Evolutionary conservation across 2,329 filamentous ascomycete genomes (phyloP).

Genomic region (Lecanoromycetidae sp.): DNA sequence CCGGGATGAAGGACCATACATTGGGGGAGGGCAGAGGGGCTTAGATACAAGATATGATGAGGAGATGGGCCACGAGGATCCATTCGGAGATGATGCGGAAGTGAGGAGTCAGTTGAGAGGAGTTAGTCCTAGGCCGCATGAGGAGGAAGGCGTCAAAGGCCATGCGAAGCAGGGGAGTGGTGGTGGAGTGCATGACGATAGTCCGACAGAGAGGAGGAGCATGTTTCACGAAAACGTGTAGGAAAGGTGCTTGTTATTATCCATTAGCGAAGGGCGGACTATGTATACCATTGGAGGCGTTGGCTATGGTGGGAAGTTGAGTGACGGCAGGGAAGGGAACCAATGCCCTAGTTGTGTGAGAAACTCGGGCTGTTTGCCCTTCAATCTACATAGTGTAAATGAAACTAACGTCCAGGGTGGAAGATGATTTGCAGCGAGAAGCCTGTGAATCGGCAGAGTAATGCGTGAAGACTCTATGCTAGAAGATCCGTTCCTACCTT

Average conservation of each 20-base stretch:
- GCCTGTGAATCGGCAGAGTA: too few species aligned
- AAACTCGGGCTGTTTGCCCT: too few species aligned
- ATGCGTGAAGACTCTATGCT: too few species aligned
- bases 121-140: slow-evolving; percentile 64
- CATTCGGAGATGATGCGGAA: slow-evolving; percentile 61
- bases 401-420: too few species aligned
- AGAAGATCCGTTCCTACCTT: too few species aligned
- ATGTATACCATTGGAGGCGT: background rate
- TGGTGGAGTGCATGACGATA: slow-evolving; percentile 34
- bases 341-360: background rate
- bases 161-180: slow-evolving; percentile 29
- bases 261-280: background rate
- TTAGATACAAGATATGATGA: slow-evolving; percentile 35
- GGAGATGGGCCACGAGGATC: slow-evolving; percentile 41
- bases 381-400: background rate
- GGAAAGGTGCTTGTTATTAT: too few species aligned
- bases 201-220: slow-evolving; percentile 56
- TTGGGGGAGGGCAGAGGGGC: slow-evolving; percentile 30
- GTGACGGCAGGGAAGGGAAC: background rate
- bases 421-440: too few species aligned
- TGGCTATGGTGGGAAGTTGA: background rate
- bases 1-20: slow-evolving; percentile 33
- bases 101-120: slow-evolving; percentile 52
- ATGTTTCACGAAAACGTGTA: slow-evolving; percentile 59
- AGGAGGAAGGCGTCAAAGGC: slow-evolving; percentile 31